Conservation (phyloP, 228 moss, liverwort and hornwort genomes). For the Sphagnum fallax region DNA sequence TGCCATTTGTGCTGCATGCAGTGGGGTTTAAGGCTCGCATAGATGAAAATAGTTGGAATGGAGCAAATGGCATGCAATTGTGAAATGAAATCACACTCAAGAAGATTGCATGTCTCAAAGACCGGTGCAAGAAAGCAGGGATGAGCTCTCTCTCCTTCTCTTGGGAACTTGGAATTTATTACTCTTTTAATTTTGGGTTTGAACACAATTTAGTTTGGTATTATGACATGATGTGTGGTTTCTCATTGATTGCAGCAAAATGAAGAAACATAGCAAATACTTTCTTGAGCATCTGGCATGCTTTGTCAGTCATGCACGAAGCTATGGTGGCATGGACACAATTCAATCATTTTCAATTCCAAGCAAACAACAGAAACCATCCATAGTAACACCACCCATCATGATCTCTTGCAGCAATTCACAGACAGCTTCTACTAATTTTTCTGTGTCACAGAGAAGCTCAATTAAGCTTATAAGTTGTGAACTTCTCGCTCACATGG, state of each 20-base stretch:
- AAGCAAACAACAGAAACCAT: too few species aligned
- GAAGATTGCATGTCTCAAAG: slow-evolving; percentile 33
- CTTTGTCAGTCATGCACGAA: slow-evolving; percentile 31
- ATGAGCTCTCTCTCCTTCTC: slow-evolving; percentile 1
- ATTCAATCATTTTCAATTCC: slow-evolving; percentile 19
- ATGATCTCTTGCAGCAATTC: too few species aligned
- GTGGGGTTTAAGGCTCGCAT: slow-evolving; percentile 46
- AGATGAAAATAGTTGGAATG: slow-evolving; percentile 44
- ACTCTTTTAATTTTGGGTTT: too few species aligned
- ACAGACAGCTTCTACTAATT: too few species aligned
- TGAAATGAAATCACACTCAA: slow-evolving; percentile 21
- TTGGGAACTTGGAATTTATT: background rate
- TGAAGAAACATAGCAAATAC: slow-evolving; percentile 52
- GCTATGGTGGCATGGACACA: slow-evolving; percentile 36
- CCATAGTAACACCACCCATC: too few species aligned
- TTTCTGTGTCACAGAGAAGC: too few species aligned
- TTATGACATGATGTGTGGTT: too few species aligned
- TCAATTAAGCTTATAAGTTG: too few species aligned
- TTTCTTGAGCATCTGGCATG: slow-evolving; percentile 36
- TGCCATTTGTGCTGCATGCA: background rate
- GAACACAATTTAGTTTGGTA: too few species aligned
- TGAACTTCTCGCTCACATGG: too few species aligned
- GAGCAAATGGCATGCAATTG: slow-evolving; percentile 22
- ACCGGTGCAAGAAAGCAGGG: slow-evolving; percentile 56
- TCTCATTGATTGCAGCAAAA: slow-evolving; percentile 11